phyloP scores from a whole-genome alignment of 2,329 filamentous ascomycete genomes.

The Hortaea sp. region DNA sequence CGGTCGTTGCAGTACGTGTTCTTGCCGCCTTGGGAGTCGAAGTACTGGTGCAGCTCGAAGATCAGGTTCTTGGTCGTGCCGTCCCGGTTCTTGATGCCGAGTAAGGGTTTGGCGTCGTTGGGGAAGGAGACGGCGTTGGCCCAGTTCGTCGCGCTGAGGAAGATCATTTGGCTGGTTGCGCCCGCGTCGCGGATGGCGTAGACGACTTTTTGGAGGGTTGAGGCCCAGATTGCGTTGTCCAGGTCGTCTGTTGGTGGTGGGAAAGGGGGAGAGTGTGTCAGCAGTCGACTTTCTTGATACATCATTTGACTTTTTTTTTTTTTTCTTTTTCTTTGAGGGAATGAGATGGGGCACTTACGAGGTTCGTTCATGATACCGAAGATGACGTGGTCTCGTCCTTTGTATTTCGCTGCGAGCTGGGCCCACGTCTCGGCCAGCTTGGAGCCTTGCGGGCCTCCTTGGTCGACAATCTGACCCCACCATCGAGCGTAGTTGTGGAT shows the following conservation, averaged over 20 bases:
- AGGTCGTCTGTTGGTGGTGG: slow-evolving; percentile 2
- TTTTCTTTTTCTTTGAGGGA: too few species aligned
- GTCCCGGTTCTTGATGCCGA: slow-evolving; percentile 9
- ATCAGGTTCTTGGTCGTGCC: slow-evolving; percentile 21
- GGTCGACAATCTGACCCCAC: slow-evolving; percentile 53
- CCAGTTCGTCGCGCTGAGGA: slow-evolving; percentile 52
- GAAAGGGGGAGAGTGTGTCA: too few species aligned
- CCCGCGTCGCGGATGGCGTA: slow-evolving; percentile 54
- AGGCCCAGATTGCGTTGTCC: slow-evolving; percentile 47
- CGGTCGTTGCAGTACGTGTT: slow-evolving; percentile 23
- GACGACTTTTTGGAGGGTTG: slow-evolving; percentile 51
- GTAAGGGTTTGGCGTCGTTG: not conserved
- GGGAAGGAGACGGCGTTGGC: slow-evolving; percentile 2
- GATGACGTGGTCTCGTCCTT: slow-evolving; percentile 41
- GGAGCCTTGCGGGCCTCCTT: slow-evolving; percentile 51
- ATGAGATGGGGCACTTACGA: too few species aligned
- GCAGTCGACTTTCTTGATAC: too few species aligned
- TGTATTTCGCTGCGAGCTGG: slow-evolving; percentile 47
- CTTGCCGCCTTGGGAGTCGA: slow-evolving; percentile 30
- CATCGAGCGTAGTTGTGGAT: slow-evolving; percentile 35
- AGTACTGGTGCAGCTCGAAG: slow-evolving; percentile 34
- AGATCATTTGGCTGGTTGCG: slow-evolving; percentile 51
- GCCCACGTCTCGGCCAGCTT: slow-evolving; percentile 50
- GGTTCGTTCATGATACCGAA: slow-evolving; percentile 63
- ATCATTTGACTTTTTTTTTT: too few species aligned